Base-by-base conservation (phyloP, 257 asterid genomes). In the Jaltomata sinuosa region DNA sequence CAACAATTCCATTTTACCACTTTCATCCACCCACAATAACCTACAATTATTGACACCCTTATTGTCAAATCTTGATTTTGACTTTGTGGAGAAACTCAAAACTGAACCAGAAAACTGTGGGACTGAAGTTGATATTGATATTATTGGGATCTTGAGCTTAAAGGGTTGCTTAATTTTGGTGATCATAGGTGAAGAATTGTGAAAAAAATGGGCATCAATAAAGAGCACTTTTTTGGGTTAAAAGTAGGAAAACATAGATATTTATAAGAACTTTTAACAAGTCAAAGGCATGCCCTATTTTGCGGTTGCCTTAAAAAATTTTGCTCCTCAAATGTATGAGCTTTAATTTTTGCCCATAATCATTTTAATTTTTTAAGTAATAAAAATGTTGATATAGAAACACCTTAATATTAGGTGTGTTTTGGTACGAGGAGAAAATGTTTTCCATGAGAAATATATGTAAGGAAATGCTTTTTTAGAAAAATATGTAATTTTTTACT, bases 1-100 rank as follows among this genome's bases (percentile, higher is more conserved):
- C 15, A 91, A 19, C 40, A 86, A 85, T 54, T 91, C 92, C 98
- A 94, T 93, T 82, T 82, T 53, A 53, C 89, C 89, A 40, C 84
- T 90, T 57, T 89, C 89, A 81, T 89, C 87, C 80, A 84, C 91
- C 91, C 88, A 82, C 87, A 87, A 67, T 80, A 89, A 50, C 68
- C 91, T 42, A 55, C 85, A 80, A 82, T 69, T 65, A 84, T 81
- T 86, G 61, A 49, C 85, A 68, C 85, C 87, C 77, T 59, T 81
- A 50, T 61, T 65, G 79, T 82, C 77, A 67, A 45, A 50, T 79
- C 84, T 84, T 62, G 85, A 84, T 84, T 81, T 62, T 52, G 87
- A 88, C 65, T 89, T 87, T 64, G 85, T 83, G 34, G 71, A 79
- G 59, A 91, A 87, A 42, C 88, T 85, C 67, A 89, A 83, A 59